Percentiles rank a stretch among this genome's conserved stretches.
These are phyloP conservation scores for Fusarium sp. DNA, from an alignment of 2,329 filamentous ascomycete genomes.

Conservation along the genomic window DNA sequence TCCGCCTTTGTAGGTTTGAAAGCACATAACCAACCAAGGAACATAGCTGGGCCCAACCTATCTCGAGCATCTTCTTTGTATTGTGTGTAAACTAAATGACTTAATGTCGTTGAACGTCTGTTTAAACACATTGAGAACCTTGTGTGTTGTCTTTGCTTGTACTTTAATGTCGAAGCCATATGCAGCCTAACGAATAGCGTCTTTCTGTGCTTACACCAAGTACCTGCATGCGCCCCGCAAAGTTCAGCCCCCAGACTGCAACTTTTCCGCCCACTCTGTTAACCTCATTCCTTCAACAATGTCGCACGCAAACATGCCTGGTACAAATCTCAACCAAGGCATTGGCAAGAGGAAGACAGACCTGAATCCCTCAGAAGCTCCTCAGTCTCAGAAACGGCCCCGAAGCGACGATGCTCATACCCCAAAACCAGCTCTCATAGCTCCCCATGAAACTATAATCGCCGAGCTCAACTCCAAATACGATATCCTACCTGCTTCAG, in stretches of 20 bases:
- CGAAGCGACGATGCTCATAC: conserved; percentile 6
- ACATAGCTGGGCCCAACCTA: too few species aligned
- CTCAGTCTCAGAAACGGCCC: conserved; percentile 1
- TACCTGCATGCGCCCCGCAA: conserved; percentile 28
- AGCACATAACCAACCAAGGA: too few species aligned
- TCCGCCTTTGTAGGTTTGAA: too few species aligned
- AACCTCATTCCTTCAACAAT: conserved; percentile 16
- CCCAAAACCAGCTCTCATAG: conserved; percentile 41
- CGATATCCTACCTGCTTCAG: conserved; percentile 62
- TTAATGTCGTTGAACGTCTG: too few species aligned
- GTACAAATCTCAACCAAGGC: conserved; percentile 5
- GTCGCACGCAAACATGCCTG: conserved; percentile 28
- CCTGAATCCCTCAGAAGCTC: neutral
- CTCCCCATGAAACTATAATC: conserved; percentile 57
- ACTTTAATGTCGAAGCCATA: too few species aligned
- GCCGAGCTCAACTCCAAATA: conserved; percentile 58
- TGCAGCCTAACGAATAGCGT: neutral
- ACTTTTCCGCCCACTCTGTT: conserved; percentile 31
- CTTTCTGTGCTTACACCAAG: neutral
- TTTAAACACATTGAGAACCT: too few species aligned
- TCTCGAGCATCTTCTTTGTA: too few species aligned
- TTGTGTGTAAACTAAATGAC: too few species aligned
- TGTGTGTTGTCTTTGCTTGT: too few species aligned
- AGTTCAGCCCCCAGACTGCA: conserved; percentile 27
- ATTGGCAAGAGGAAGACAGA: conserved; percentile 36